These are phyloP conservation scores for Cladosporium velox DNA, from an alignment of 2,329 filamentous ascomycete genomes.

Conservation along the genomic window DNA sequence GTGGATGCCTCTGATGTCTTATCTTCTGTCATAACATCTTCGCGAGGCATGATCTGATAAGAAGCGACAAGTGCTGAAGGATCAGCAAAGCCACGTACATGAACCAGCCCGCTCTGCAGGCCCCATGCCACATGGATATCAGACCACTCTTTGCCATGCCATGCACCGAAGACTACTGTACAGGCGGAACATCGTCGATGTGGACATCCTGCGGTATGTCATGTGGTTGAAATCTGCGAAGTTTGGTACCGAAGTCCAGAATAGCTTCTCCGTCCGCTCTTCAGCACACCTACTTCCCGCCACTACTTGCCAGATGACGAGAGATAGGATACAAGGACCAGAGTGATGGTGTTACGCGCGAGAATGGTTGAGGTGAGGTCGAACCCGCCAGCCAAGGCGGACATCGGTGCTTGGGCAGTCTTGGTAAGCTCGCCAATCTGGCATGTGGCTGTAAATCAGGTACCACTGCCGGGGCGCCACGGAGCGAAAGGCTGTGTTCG, in stretches of 20 bases:
- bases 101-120: not conserved
- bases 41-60: not conserved
- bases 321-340: not conserved
- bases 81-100: not conserved
- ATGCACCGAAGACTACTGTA: no score
- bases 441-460: not conserved
- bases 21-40: not conserved
- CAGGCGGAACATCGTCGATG: not conserved
- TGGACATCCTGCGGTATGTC: not conserved
- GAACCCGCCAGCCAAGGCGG: not conserved
- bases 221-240: not conserved
- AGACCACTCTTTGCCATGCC: not conserved
- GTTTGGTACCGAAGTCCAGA: not conserved
- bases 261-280: not conserved
- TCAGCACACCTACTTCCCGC: not conserved
- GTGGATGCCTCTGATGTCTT: not conserved
- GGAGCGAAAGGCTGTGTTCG: not conserved
- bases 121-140: not conserved
- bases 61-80: not conserved
- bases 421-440: conserved; percentile 2
- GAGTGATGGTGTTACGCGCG: not conserved
- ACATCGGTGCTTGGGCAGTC: conserved; percentile 1
- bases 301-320: not conserved
- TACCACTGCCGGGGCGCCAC: not conserved
- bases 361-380: conserved; percentile 7